Conservation (phyloP, 176 grass and related monocot genomes). For the Dactylis glomerata region DNA sequence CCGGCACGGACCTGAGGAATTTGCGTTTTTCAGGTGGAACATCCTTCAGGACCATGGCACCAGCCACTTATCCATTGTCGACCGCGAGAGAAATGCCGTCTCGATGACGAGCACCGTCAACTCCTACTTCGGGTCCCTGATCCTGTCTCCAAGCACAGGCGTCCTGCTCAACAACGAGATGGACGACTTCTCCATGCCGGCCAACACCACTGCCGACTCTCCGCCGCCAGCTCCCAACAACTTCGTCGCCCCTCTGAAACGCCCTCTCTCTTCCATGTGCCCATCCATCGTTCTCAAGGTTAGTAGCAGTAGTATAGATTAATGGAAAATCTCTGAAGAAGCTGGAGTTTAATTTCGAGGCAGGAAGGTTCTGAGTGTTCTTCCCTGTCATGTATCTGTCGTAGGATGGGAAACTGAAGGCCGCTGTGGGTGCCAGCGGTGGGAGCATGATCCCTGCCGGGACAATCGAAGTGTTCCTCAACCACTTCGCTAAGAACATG, state of each 20-base stretch:
- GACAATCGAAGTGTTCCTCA: constrained; percentile 66
- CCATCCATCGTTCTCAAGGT: constrained; percentile 81
- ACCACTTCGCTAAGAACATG: constrained; percentile 75
- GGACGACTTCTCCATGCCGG: constrained; percentile 93
- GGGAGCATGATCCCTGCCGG: constrained; percentile 75
- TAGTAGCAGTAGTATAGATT: too few relatives aligned
- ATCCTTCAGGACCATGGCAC: constrained; percentile 85
- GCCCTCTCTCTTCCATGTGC: constrained; percentile 84
- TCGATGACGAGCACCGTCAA: constrained; percentile 89
- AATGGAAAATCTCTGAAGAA: neutral
- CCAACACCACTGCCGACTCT: constrained; percentile 38
- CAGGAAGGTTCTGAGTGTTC: neutral
- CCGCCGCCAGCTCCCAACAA: constrained; percentile 68
- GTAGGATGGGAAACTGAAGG: constrained; percentile 72
- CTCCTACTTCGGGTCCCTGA: constrained; percentile 75
- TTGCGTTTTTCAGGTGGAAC: constrained; percentile 70
- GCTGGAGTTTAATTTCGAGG: neutral
- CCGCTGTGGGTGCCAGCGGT: constrained; percentile 72
- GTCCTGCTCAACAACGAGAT: constrained; percentile 96
- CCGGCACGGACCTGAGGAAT: neutral
- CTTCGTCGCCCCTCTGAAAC: constrained; percentile 72
- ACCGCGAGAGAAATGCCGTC: constrained; percentile 71
- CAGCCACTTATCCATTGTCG: constrained; percentile 75
- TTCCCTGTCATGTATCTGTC: neutral
- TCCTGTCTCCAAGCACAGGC: constrained; percentile 72